These are phyloP conservation scores for Pseudozyma tsukubaensis DNA, from an alignment of 1,284 basidiomycete genomes.

Conservation along the genomic window DNA sequence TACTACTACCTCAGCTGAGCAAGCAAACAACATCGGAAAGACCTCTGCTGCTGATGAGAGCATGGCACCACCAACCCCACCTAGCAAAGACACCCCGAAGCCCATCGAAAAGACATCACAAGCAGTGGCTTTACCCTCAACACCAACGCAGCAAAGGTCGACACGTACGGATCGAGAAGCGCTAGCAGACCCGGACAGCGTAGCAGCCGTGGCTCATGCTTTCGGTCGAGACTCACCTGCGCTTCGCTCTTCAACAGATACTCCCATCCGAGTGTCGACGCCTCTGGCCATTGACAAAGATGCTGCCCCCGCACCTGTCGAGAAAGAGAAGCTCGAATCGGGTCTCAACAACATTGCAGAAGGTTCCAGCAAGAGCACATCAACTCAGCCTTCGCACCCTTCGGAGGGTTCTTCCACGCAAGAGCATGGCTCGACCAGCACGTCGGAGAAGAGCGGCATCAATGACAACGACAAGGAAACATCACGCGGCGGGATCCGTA, in stretches of 20 bases:
- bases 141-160: conserved; percentile 6
- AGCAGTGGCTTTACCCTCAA: not conserved
- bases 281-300: conserved; percentile 5
- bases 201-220: conserved; percentile 54
- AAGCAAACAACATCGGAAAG: not conserved
- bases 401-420: not conserved
- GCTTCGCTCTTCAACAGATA: conserved; percentile 28
- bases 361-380: not conserved
- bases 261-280: conserved; percentile 22
- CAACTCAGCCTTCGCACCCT: not conserved
- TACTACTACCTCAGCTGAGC: not conserved
- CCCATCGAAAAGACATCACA: conserved; percentile 9
- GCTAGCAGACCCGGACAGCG: conserved; percentile 43
- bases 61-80: conserved; percentile 15
- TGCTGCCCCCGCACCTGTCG: not conserved
- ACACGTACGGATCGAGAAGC: conserved; percentile 17
- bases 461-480: not conserved
- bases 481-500: conserved; percentile 37
- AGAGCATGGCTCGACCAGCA: not conserved
- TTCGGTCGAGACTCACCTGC: conserved; percentile 48
- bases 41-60: conserved; percentile 1
- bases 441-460: conserved; percentile 3
- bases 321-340: conserved; percentile 3
- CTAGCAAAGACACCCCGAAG: conserved; percentile 23
- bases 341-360: not conserved